phyloP scores from a whole-genome alignment of 2,329 filamentous ascomycete genomes.

The Aspergillus alliaceus region DNA sequence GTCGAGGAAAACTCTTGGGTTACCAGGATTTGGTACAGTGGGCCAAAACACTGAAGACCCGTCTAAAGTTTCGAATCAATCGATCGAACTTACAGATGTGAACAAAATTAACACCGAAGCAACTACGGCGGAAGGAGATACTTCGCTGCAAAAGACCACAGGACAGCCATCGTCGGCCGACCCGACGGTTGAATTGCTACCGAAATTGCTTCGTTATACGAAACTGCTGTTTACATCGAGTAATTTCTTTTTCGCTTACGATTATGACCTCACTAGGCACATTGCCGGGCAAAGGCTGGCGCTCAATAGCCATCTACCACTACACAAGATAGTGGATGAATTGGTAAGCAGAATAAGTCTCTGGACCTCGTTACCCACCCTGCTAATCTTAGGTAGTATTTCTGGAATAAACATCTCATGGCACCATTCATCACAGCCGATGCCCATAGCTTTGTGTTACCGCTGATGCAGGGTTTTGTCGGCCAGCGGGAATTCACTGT shows the following conservation, averaged over 20 bases:
- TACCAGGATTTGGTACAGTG: conserved; percentile 70
- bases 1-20: conserved; percentile 76
- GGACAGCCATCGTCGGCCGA: conserved; percentile 20
- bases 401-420: conserved; percentile 84
- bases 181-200: conserved; percentile 63
- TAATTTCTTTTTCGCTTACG: conserved; percentile 95
- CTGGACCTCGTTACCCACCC: not conserved
- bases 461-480: conserved; percentile 90
- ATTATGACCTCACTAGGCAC: conserved; percentile 81
- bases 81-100: conserved; percentile 7
- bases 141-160: conserved; percentile 2
- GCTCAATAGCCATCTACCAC: conserved; percentile 53
- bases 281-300: conserved; percentile 43
- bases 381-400: conserved; percentile 57
- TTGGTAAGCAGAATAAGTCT: conserved; percentile 45
- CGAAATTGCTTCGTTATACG: conserved; percentile 80
- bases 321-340: conserved; percentile 72
- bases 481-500: conserved; percentile 81
- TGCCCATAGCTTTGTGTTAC: conserved; percentile 70
- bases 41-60: conserved; percentile 43
- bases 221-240: conserved; percentile 80
- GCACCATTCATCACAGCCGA: conserved; percentile 72
- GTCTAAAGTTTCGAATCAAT: conserved; percentile 18
- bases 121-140: conserved; percentile 4
- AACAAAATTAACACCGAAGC: conserved; percentile 13